A percentile compares a stretch with the other conserved stretches of the same genome.
Conservation (phyloP, 2,329 filamentous ascomycete genomes). For the Verticillium tricorpus region DNA sequence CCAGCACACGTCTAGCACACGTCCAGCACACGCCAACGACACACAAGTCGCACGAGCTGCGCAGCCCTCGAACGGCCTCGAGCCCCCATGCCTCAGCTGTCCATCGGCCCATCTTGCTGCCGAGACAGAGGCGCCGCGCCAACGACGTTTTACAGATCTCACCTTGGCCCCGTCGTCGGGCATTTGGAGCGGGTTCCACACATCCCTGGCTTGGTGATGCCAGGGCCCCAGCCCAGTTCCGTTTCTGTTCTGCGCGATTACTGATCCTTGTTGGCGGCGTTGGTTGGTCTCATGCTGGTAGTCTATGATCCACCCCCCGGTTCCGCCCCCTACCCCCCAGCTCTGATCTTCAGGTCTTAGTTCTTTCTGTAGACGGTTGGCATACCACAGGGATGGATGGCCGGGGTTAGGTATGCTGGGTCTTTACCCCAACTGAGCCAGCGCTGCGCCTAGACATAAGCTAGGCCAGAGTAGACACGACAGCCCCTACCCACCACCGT, state of each 20-base stretch:
- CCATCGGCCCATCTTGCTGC: not conserved
- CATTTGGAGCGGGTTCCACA: not conserved
- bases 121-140: not conserved
- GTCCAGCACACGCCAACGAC: not conserved
- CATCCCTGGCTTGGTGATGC: no score
- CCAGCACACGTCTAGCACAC: not conserved
- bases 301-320: not conserved
- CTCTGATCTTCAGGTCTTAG: not conserved
- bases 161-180: not conserved
- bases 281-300: not conserved
- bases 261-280: not conserved
- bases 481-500: not conserved
- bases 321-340: not conserved
- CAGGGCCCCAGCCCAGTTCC: not conserved
- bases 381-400: not conserved
- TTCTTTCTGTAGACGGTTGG: not conserved
- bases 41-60: not conserved
- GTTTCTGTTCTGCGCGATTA: not conserved
- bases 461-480: not conserved
- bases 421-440: not conserved
- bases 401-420: not conserved
- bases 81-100: not conserved
- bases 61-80: not conserved
- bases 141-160: not conserved
- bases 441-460: not conserved